These are phyloP conservation scores for Neurospora cerealis DNA, from an alignment of 495 filamentous ascomycete genomes.

Conservation along the genomic window DNA sequence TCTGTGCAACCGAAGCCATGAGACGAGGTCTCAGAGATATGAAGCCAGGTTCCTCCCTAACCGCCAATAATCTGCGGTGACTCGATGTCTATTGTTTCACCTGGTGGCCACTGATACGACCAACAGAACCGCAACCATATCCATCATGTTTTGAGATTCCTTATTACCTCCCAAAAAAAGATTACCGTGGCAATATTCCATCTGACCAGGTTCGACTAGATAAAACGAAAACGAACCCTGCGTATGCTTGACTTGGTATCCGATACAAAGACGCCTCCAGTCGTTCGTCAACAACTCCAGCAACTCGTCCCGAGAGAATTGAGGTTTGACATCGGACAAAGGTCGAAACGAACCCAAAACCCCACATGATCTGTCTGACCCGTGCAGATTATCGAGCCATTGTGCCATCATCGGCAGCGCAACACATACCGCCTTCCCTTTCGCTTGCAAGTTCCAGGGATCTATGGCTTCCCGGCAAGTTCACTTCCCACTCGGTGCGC, in stretches of 20 bases:
- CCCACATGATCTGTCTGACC: neutral
- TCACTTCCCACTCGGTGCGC: neutral
- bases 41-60: neutral
- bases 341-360: neutral
- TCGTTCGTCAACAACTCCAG: neutral
- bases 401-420: neutral
- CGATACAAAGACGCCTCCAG: neutral
- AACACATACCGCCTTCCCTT: neutral
- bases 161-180: neutral
- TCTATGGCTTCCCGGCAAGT: neutral
- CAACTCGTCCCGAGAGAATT: neutral
- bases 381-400: neutral
- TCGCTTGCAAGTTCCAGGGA: neutral
- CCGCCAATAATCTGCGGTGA: neutral
- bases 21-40: neutral
- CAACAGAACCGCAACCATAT: neutral
- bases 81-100: slow-evolving; percentile 14
- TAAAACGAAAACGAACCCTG: neutral
- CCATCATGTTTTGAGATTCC: neutral
- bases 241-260: neutral
- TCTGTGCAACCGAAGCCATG: neutral
- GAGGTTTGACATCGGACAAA: neutral
- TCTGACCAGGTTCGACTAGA: neutral
- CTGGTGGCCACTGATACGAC: slow-evolving; percentile 9
- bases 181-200: neutral